Conservation (phyloP, 2,329 filamentous ascomycete species). For the Pyrenochaeta sp. region DNA sequence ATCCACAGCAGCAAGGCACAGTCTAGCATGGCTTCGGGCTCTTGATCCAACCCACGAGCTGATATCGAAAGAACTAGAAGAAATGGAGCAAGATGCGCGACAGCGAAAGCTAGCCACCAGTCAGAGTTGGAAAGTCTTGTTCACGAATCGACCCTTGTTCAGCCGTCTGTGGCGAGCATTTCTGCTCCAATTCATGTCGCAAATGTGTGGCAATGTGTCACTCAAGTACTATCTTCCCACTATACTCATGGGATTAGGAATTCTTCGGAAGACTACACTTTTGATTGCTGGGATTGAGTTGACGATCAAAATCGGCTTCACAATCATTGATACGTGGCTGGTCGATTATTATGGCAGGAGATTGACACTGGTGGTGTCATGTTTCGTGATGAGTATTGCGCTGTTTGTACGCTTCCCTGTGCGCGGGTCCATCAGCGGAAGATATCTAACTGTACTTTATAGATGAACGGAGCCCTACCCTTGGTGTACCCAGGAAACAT, state of each 20-base stretch:
- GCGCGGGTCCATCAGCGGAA: too few relatives aligned
- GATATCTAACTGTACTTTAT: conserved; percentile 2
- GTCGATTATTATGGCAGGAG: conserved; percentile 63
- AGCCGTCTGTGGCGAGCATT: conserved; percentile 64
- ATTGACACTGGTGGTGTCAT: conserved; percentile 58
- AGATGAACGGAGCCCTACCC: conserved; percentile 64
- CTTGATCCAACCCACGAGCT: conserved; percentile 45
- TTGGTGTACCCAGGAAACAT: conserved; percentile 59
- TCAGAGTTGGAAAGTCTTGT: conserved; percentile 56
- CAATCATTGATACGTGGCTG: conserved; percentile 63
- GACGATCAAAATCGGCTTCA: conserved; percentile 65
- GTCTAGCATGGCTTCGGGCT: conserved; percentile 60
- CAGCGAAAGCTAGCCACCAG: conserved; percentile 46
- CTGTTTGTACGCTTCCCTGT: conserved; percentile 55
- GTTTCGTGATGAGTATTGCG: conserved; percentile 61
- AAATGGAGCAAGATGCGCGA: conserved; percentile 57
- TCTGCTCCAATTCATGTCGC: conserved; percentile 66
- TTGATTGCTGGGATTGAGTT: conserved; percentile 65
- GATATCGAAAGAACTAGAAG: conserved; percentile 47
- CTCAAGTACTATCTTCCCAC: conserved; percentile 68
- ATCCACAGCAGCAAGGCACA: conserved; percentile 52
- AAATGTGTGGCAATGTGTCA: conserved; percentile 66
- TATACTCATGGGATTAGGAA: conserved; percentile 60
- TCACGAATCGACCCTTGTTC: conserved; percentile 58
- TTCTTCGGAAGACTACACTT: conserved; percentile 58